phyloP scores from a whole-genome alignment of 1,139 yeast genomes.

The Kodamaea anthophila region DNA sequence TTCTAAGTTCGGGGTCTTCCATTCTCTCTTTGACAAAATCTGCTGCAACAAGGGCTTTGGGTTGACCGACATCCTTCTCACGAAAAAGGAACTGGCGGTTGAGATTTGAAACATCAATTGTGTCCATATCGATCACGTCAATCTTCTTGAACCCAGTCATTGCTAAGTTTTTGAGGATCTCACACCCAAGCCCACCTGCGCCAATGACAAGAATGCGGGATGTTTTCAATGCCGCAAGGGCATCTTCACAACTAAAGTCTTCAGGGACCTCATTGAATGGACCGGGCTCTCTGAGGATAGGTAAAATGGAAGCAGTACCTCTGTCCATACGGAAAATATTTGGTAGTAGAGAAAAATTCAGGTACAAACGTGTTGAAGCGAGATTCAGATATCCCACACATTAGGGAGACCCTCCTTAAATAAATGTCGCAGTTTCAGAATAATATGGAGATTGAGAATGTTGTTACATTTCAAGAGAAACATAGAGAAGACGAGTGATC shows the following conservation, averaged over 20 bases:
- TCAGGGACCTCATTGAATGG: conserved; percentile 40
- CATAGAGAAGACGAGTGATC: no score
- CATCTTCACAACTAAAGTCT: conserved; percentile 24
- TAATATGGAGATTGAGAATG: no score
- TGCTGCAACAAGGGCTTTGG: conserved; percentile 82
- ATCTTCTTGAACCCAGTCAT: conserved; percentile 68
- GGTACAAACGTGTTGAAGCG: no score
- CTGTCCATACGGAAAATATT: no score
- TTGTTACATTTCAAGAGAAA: no score
- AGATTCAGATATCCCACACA: no score
- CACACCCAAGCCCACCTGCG: conserved; percentile 97
- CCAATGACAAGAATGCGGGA: conserved; percentile 59
- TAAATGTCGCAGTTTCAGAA: no score
- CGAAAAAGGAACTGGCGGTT: conserved; percentile 88
- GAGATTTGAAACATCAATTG: conserved; percentile 82
- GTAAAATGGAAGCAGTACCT: conserved; percentile 15
- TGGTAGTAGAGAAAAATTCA: no score
- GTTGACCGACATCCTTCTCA: conserved; percentile 62
- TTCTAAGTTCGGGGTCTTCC: conserved; percentile 34
- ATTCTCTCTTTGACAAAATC: conserved; percentile 47
- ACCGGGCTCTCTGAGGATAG: conserved; percentile 25
- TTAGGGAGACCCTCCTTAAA: no score
- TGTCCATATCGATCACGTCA: conserved; percentile 91
- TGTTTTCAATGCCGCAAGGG: conserved; percentile 21
- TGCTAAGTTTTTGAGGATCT: conserved; percentile 78